phyloP scores from a whole-genome alignment of 2,329 filamentous ascomycete genomes.

The Sporothrix sp. region DNA sequence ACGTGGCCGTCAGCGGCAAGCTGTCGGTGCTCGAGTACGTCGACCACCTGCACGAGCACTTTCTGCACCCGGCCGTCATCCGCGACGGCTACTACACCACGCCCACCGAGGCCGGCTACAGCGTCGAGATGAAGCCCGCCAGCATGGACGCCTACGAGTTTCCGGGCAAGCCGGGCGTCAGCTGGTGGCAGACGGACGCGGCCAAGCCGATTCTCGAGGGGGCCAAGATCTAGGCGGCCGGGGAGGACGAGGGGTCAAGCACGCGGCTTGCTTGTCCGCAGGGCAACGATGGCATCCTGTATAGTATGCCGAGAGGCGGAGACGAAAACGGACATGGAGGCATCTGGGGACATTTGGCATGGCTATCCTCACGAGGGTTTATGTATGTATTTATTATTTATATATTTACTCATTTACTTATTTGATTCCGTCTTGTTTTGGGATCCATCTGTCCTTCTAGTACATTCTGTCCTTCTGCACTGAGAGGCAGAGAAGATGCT shows the following conservation, averaged over 20 bases:
- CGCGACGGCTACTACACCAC: constrained; percentile 83
- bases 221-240: constrained; percentile 37
- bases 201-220: constrained; percentile 65
- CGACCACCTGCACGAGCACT: constrained; percentile 89
- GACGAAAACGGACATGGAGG: too few species aligned
- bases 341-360: too few species aligned
- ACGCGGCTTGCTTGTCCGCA: constrained; percentile 20
- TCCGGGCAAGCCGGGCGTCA: constrained; percentile 66
- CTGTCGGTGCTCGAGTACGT: constrained; percentile 81
- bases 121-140: constrained; percentile 84
- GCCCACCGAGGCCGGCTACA: constrained; percentile 73
- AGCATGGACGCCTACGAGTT: constrained; percentile 75
- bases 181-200: constrained; percentile 79
- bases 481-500: background rate
- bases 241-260: constrained; percentile 9
- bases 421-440: too few species aligned
- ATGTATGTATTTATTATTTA: too few species aligned
- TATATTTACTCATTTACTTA: too few species aligned
- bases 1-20: constrained; percentile 76
- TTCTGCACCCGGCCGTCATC: constrained; percentile 70
- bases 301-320: constrained; percentile 9
- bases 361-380: too few species aligned
- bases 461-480: too few species aligned
- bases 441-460: too few species aligned
- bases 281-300: constrained; percentile 28